Percentiles rank a stretch among this genome's conserved stretches.
Evolutionary conservation across 306 rosid genomes (phyloP).

Genomic region (Cicer judaicum): DNA sequence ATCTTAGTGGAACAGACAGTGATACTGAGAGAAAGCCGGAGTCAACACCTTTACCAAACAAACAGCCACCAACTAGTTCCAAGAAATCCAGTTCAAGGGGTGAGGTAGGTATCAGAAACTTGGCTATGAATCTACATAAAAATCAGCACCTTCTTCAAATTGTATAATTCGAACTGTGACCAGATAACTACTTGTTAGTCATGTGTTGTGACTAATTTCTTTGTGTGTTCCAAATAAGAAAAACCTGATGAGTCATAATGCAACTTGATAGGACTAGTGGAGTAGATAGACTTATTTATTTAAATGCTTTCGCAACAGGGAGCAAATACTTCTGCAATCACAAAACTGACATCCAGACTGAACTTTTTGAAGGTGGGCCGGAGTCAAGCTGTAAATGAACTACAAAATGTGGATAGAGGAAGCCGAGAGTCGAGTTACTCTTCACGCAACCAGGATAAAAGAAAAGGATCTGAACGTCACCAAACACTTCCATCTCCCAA

Average conservation of each 20-base stretch:
- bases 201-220: conserved; percentile 10
- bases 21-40: conserved; percentile 57
- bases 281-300: conserved; percentile 46
- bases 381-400: conserved; percentile 63
- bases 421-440: conserved; percentile 51
- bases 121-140: conserved; percentile 17
- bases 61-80: conserved; percentile 49
- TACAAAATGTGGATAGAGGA: conserved; percentile 59
- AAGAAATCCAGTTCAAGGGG: conserved; percentile 60
- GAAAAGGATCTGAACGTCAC: conserved; percentile 52
- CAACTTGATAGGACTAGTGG: conserved; percentile 37
- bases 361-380: conserved; percentile 87
- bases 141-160: conserved; percentile 26
- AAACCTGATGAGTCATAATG: background rate
- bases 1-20: conserved; percentile 53
- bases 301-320: conserved; percentile 64
- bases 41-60: conserved; percentile 47
- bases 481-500: conserved; percentile 45
- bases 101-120: conserved; percentile 65
- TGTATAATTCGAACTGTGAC: background rate
- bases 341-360: conserved; percentile 78
- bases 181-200: conserved; percentile 21
- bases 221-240: background rate
- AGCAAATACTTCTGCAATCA: conserved; percentile 62
- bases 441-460: conserved; percentile 48